Percentiles rank a stretch among this genome's conserved stretches.
Evolutionary conservation across 257 asterid genomes (phyloP).

Genomic region (Scutellaria minor): DNA sequence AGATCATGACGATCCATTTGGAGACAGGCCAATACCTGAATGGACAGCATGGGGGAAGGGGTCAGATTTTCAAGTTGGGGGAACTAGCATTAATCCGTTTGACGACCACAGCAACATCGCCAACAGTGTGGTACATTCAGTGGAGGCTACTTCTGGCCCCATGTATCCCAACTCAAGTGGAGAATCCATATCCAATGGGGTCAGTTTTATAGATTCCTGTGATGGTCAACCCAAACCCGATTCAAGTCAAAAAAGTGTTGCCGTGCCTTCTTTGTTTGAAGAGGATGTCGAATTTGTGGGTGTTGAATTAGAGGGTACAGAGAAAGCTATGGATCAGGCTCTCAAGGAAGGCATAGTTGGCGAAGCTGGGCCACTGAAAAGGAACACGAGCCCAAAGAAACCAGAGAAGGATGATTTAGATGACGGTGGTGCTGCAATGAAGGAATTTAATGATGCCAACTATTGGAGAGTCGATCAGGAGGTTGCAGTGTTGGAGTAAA

Average conservation of each 20-base stretch:
- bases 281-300: constrained; percentile 98
- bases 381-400: constrained; percentile 53
- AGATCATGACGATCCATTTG: constrained; percentile 68
- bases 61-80: constrained; percentile 60
- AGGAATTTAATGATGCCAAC: constrained; percentile 84
- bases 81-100: constrained; percentile 72
- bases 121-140: constrained; percentile 36
- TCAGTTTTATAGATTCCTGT: constrained; percentile 42
- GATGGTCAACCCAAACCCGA: constrained; percentile 48
- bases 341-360: constrained; percentile 93
- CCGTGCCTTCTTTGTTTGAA: constrained; percentile 87
- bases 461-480: constrained; percentile 98
- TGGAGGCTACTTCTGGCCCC: constrained; percentile 34
- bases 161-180: constrained; percentile 48
- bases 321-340: constrained; percentile 88
- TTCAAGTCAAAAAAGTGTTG: constrained; percentile 46
- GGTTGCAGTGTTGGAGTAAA: constrained; percentile 69
- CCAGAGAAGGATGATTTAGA: constrained; percentile 62
- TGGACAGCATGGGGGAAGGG: constrained; percentile 91
- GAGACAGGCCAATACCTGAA: constrained; percentile 80
- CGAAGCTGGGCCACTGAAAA: constrained; percentile 85
- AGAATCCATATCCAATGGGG: constrained; percentile 53
- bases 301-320: constrained; percentile 87
- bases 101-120: constrained; percentile 48
- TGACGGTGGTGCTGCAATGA: constrained; percentile 58